These are phyloP conservation scores for Plantago ovata DNA, from an alignment of 257 asterid species.

Conservation along the genomic window DNA sequence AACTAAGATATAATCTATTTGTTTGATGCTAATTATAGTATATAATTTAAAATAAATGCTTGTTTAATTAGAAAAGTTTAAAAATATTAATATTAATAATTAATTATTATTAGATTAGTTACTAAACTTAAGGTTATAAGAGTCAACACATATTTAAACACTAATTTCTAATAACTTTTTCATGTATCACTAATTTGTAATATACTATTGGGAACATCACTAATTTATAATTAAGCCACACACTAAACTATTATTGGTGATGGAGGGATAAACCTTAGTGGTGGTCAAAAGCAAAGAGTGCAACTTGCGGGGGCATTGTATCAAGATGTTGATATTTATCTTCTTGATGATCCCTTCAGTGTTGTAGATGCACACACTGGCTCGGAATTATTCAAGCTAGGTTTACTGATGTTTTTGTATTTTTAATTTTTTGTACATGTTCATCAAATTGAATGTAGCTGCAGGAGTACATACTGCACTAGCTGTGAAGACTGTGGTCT, in stretches of 20 bases:
- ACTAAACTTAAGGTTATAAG: too few species aligned
- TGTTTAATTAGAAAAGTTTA: too few species aligned
- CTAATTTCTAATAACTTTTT: too few species aligned
- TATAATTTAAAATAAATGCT: too few species aligned
- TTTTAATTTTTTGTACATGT: constrained; percentile 3
- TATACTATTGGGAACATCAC: too few species aligned
- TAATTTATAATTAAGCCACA: too few species aligned
- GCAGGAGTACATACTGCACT: constrained; percentile 97
- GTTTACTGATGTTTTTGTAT: constrained; percentile 25
- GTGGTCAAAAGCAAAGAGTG: constrained; percentile 97
- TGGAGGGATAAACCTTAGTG: constrained; percentile 97
- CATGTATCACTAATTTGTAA: too few species aligned
- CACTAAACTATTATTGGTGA: constrained; percentile 99
- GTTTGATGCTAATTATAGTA: too few species aligned
- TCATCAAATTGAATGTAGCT: constrained; percentile 20
- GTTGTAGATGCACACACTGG: constrained; percentile 99
- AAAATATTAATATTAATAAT: too few species aligned
- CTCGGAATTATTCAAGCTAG: constrained; percentile 88
- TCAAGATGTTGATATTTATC: constrained; percentile 93
- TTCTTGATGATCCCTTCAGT: constrained; percentile 97
- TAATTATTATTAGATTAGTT: too few species aligned
- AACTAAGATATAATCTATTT: too few species aligned
- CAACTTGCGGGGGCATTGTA: constrained; percentile 97
- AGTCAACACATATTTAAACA: too few species aligned
- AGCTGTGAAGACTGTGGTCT: constrained; percentile 73